phyloP scores from a whole-genome alignment of 2,329 filamentous ascomycete species.

The Beauveria asiatica region DNA sequence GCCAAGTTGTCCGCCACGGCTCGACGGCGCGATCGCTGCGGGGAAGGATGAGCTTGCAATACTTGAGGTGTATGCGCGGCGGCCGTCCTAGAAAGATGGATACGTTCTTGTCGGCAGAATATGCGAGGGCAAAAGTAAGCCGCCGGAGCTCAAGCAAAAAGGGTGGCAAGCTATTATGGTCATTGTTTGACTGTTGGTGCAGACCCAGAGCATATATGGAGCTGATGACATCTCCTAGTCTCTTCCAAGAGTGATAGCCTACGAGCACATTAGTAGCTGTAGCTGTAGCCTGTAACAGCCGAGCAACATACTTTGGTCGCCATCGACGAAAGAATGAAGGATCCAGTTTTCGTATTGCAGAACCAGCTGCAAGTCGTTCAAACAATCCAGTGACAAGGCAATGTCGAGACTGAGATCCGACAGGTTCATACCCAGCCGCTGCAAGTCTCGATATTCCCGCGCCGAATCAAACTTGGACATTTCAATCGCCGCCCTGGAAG shows the following conservation, averaged over 20 bases:
- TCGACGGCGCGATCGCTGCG: not conserved
- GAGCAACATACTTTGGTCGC: conserved; percentile 32
- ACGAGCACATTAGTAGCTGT: not conserved
- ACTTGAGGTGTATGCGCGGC: conserved; percentile 34
- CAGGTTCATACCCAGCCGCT: conserved; percentile 14
- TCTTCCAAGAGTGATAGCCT: conserved; percentile 40
- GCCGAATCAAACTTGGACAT: conserved; percentile 13
- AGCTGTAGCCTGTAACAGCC: not conserved
- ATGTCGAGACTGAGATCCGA: conserved; percentile 19
- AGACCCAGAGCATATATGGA: conserved; percentile 39
- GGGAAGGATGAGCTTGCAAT: conserved; percentile 27
- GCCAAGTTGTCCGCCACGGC: conserved; percentile 5
- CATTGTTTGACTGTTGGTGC: conserved; percentile 27
- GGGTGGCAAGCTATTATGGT: conserved; percentile 20
- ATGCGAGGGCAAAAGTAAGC: conserved; percentile 32
- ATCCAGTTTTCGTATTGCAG: conserved; percentile 40
- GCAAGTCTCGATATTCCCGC: conserved; percentile 12
- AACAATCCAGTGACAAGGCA: conserved; percentile 19
- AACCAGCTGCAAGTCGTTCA: conserved; percentile 37
- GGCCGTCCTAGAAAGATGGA: conserved; percentile 42
- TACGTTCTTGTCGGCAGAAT: conserved; percentile 37
- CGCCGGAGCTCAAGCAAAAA: conserved; percentile 33
- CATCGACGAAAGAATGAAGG: conserved; percentile 33
- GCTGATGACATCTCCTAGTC: conserved; percentile 35
- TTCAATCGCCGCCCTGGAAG: conserved; percentile 17